Conservation (phyloP, 1,139 yeast genomes). For the Blastobotrys proliferans region DNA sequence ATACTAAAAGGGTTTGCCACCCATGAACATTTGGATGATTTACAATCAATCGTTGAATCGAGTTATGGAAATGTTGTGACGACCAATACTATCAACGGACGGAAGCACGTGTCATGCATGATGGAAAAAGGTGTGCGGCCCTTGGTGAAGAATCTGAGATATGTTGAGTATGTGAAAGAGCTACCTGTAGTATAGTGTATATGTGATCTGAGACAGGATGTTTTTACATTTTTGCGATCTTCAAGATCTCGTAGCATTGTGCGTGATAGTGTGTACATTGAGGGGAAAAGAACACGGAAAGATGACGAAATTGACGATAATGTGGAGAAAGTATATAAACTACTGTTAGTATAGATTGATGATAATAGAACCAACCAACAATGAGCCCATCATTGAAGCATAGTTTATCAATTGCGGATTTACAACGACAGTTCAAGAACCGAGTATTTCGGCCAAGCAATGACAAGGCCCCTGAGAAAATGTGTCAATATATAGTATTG, state of each 20-base stretch:
- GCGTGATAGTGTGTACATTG: no score
- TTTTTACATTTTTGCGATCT: no score
- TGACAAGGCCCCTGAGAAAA: no score
- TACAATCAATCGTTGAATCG: constrained; percentile 5
- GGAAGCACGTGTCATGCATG: constrained; percentile 6
- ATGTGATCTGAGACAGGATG: no score
- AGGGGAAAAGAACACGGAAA: no score
- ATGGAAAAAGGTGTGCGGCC: constrained; percentile 8
- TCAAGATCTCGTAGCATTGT: no score
- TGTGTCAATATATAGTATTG: not conserved
- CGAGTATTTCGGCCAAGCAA: no score
- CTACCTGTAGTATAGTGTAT: no score
- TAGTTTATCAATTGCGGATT: not conserved
- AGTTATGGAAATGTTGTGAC: constrained; percentile 7
- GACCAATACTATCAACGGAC: constrained; percentile 1
- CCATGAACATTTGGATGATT: not conserved
- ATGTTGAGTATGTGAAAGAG: constrained; percentile 5
- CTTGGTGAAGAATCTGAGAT: constrained; percentile 1
- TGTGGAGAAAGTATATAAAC: no score
- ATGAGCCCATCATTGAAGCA: not conserved
- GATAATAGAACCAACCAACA: no score
- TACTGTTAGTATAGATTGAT: no score
- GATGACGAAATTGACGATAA: not conserved
- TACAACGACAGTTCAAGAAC: not conserved
- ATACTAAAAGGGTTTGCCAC: constrained; percentile 3